Evolutionary conservation across 2,329 filamentous ascomycete species (phyloP).

Genomic region (Pseudopyricularia javanii): DNA sequence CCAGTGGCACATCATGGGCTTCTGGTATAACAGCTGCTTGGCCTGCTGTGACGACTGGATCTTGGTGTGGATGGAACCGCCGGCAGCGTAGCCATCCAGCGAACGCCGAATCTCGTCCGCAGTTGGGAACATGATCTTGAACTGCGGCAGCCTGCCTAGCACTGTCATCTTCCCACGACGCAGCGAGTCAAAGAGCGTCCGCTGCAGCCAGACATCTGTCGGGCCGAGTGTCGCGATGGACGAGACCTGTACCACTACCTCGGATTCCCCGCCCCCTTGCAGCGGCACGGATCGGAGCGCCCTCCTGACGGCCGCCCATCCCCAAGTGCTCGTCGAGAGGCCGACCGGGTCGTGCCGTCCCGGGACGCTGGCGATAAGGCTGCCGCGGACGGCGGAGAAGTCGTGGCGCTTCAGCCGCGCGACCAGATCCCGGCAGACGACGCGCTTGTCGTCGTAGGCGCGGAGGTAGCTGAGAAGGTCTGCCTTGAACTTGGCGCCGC

Average conservation of each 20-base stretch:
- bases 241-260: slow-evolving; percentile 56
- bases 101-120: slow-evolving; percentile 64
- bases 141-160: slow-evolving; percentile 25
- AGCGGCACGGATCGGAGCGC: slow-evolving; percentile 43
- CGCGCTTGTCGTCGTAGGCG: slow-evolving; percentile 50
- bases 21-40: slow-evolving; percentile 63
- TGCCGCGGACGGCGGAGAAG: slow-evolving; percentile 56
- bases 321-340: slow-evolving; percentile 49
- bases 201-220: slow-evolving; percentile 59
- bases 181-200: slow-evolving; percentile 45
- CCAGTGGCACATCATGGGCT: slow-evolving; percentile 65
- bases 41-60: slow-evolving; percentile 55
- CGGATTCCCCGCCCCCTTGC: slow-evolving; percentile 19
- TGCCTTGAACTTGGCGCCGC: slow-evolving; percentile 59
- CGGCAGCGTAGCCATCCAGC: slow-evolving; percentile 66
- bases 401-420: slow-evolving; percentile 50
- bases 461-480: slow-evolving; percentile 63
- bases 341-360: slow-evolving; percentile 44
- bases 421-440: slow-evolving; percentile 40
- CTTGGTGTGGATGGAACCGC: slow-evolving; percentile 73
- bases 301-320: slow-evolving; percentile 58
- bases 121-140: slow-evolving; percentile 72
- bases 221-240: slow-evolving; percentile 70
- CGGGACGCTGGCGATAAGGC: slow-evolving; percentile 69
- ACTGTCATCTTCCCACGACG: slow-evolving; percentile 15